Evolutionary conservation across 805 yeast genomes (phyloP), one percentile per base, ranked within the genome.

Genomic region (Naumovozyma baii): DNA sequence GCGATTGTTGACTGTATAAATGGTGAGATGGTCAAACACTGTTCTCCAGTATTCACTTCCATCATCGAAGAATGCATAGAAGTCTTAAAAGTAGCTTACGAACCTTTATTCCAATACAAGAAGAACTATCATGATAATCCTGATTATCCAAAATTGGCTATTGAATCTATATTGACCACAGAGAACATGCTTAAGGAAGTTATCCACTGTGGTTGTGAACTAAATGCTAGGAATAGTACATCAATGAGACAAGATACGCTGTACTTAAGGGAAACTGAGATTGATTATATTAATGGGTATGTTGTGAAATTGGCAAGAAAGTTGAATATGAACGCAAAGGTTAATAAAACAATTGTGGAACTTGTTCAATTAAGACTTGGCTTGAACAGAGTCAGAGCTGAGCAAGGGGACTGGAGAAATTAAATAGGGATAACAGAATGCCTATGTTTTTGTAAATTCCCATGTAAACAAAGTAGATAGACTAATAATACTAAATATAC

Each of bases 231-330:
- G 31, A 90, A 87, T 47, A 67, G 70, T 18, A 61, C 69, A 10
- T 68, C 72, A 1, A 69, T 68, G 73, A 61, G 72, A 53, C 70
- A 69, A 42, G 97, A 90, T 50, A 67, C 56, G 2, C 37, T 66
- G 10, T 62, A 65, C 45, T 42, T 72, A 42, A 70, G 74, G 48
- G 70, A 67, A 13, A 83, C 92, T 0, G 98, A 90, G 55, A 74
- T 90, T 16, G 83, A 80, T 44, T 82, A 73, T 55, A 79, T 90
- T 43, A 92, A 88, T 55, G 96, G 96, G 1, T 85, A 77, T 52
- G 68, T 88, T 10, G 79, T 73, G 1, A 55, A 52, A 5, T 61
- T 77, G 38, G 94, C 84, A 1, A 49, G 59, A 22, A 62, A 64
- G 42, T 60, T 69, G 35, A 65, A 68, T 0, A 29, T 63, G 34